phyloP scores from a whole-genome alignment of 2,329 filamentous ascomycete species.

The Penicillium sp. region DNA sequence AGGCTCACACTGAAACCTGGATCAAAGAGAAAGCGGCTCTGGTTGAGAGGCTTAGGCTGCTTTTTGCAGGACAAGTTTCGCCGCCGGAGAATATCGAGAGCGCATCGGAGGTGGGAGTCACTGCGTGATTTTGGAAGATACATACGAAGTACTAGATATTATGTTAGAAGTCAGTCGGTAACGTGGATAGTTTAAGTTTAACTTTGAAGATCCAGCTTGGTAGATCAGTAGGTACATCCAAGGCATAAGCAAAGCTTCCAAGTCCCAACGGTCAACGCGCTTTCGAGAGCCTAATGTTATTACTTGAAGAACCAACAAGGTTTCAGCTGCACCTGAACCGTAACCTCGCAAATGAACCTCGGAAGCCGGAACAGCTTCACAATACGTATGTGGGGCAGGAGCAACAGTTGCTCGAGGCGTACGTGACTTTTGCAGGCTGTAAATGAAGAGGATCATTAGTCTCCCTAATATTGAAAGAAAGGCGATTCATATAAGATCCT shows the following conservation, averaged over 20 bases:
- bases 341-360: not conserved
- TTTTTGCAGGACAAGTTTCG: conserved; percentile 16
- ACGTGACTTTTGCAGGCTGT: too few relatives aligned
- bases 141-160: not conserved
- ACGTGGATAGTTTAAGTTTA: too few relatives aligned
- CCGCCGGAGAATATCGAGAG: conserved; percentile 4
- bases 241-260: not conserved
- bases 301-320: not conserved
- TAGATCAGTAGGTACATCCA: too few relatives aligned
- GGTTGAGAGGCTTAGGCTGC: conserved; percentile 20
- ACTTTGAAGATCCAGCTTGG: too few relatives aligned
- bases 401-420: too few relatives aligned
- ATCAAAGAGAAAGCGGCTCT: conserved; percentile 26
- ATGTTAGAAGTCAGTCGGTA: not conserved
- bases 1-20: conserved; percentile 35
- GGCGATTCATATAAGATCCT: not conserved
- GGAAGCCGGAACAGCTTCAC: too few relatives aligned
- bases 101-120: conserved; percentile 4
- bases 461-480: too few relatives aligned
- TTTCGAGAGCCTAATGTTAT: not conserved
- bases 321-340: not conserved
- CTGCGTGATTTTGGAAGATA: not conserved
- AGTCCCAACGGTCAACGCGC: not conserved
- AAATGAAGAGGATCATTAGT: too few relatives aligned
- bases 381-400: too few relatives aligned